A percentile compares a stretch with the other conserved stretches of the same genome.
Conservation (phyloP, 169 alveolate genomes). For the Plasmodium yoelii region DNA sequence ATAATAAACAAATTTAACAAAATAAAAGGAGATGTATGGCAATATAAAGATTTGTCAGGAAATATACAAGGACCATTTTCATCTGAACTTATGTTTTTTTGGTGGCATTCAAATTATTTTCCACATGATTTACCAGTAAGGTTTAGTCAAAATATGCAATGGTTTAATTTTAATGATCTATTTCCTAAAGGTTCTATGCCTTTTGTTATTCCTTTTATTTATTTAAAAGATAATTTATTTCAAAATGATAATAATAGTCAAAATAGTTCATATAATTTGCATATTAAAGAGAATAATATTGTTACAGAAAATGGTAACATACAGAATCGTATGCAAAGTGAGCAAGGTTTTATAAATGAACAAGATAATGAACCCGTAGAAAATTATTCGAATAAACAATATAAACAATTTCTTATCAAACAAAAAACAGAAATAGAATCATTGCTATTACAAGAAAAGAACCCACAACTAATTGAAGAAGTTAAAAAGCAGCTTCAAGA, state of each 20-base stretch:
- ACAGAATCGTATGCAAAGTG: neutral
- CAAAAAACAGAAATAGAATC: conserved; percentile 3
- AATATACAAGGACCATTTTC: conserved; percentile 86
- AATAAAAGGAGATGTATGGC: conserved; percentile 80
- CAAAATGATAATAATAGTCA: neutral
- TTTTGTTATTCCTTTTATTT: conserved; percentile 77
- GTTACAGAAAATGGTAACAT: too few relatives aligned
- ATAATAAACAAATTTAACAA: conserved; percentile 46
- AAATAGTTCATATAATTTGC: neutral
- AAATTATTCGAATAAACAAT: neutral
- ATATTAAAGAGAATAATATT: too few relatives aligned
- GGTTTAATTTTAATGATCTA: conserved; percentile 83
- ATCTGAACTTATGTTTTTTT: conserved; percentile 84
- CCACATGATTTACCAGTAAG: conserved; percentile 82
- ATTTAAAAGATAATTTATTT: conserved; percentile 16
- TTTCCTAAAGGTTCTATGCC: conserved; percentile 80
- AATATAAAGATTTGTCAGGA: conserved; percentile 86
- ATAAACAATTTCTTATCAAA: neutral
- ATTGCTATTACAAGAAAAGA: conserved; percentile 1
- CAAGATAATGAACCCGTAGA: neutral
- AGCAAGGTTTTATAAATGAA: conserved; percentile 1
- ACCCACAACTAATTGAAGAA: neutral
- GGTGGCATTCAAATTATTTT: conserved; percentile 84
- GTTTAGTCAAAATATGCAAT: conserved; percentile 82
- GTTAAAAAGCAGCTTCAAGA: neutral